A percentile compares a stretch with the other conserved stretches of the same genome.
These are phyloP conservation scores for Hyphodiscus sp. DNA, from an alignment of 2,329 filamentous ascomycete genomes.

Conservation along the genomic window DNA sequence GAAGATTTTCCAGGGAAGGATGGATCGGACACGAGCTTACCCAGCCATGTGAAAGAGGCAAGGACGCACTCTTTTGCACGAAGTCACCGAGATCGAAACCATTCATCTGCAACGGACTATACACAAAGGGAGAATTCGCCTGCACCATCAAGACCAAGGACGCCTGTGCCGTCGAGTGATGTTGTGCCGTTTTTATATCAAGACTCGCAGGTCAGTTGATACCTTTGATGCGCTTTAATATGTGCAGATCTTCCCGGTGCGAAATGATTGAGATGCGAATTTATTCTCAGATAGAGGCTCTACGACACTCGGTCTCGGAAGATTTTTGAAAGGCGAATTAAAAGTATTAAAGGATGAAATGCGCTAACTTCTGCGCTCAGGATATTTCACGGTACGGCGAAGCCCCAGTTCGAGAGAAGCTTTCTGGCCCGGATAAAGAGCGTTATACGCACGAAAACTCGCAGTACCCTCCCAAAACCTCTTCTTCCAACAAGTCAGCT, in stretches of 20 bases:
- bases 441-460: constrained; percentile 49
- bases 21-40: constrained; percentile 65
- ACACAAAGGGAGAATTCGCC: constrained; percentile 62
- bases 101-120: constrained; percentile 69
- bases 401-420: constrained; percentile 65
- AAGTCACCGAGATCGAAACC: constrained; percentile 65
- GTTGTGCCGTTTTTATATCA: constrained; percentile 98
- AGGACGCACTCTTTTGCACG: constrained; percentile 55
- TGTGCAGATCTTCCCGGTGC: background rate
- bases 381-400: constrained; percentile 74
- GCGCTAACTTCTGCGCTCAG: constrained; percentile 32
- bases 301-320: background rate
- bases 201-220: constrained; percentile 61
- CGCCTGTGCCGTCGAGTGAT: constrained; percentile 82
- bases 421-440: constrained; percentile 63
- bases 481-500: constrained; percentile 54
- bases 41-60: constrained; percentile 49
- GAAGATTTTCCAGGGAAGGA: constrained; percentile 75
- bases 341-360: background rate
- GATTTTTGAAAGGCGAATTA: background rate
- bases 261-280: background rate
- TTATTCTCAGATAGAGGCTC: background rate
- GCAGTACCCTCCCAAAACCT: constrained; percentile 51
- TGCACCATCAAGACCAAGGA: constrained; percentile 68
- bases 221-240: background rate